Evolutionary conservation across 2,329 filamentous ascomycete species (phyloP), one percentile per base, ranked within the genome.

Genomic region (Corinectria fuckeliana): DNA sequence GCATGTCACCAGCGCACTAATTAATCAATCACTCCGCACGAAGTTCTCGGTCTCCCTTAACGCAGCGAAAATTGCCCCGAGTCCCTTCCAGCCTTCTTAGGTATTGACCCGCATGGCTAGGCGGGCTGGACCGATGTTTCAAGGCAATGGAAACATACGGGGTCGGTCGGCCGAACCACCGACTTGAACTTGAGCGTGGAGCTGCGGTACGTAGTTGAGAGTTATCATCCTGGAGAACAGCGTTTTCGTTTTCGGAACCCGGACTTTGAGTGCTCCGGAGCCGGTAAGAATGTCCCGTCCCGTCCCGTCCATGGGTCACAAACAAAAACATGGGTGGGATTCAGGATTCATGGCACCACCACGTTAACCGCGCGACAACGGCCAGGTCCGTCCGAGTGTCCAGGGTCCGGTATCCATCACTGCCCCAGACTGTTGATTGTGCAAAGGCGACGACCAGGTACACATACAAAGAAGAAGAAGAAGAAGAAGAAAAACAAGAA

Each of bases 201-300:
- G 16, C 16, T n/a, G 32, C 32, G 41, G 32, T 39, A 36, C 32
- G 32, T 7, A n/a, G 32, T n/a, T 32, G 32, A 34, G 32, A 32
- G 6, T 16, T 4, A 34, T 34, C 13, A 16, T 34, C 14, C 32
- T 49, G 56, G 56, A 52, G 56, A n/a, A 52, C 44, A 20, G 50
- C 56, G 67, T 69, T 61, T 68, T 69, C 67, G 65, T 67, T 69
- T 66, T 70, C 67, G 67, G 67, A 61, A 69, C 49, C 36, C 59
- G 45, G 48, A 48, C 48, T 42, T 36, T 26, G 34, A 32, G 11
- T 38, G 4, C 42, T 39, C 51, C 51, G 51, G 30, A 16, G 32
- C 23, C 28, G 39, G 50, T 26, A 9, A 18, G 11, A 10, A 28
- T 7, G 6, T 36, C n/a, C 32, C 32, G n/a, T n/a, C n/a, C n/a